Conservation (phyloP, 116 monocot genomes). For the Dioscorea cayenensis region DNA sequence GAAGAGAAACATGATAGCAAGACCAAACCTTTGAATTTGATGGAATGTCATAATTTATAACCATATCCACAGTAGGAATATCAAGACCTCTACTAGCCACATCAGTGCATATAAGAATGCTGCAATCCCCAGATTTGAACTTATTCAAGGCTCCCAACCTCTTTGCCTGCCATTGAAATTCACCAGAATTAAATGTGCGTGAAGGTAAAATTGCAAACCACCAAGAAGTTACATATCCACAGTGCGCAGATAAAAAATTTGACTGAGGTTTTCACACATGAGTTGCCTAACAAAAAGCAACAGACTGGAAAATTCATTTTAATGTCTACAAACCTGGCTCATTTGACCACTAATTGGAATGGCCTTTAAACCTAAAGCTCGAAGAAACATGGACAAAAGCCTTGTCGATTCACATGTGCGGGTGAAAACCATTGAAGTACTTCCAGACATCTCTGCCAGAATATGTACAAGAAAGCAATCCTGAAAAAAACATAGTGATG, state of each 20-base stretch:
- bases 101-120: constrained; percentile 84
- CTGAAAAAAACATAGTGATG: constrained; percentile 21
- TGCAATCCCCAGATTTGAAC: constrained; percentile 82
- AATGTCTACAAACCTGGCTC: constrained; percentile 42
- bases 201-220: too few relatives aligned
- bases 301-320: not conserved
- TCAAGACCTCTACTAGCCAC: constrained; percentile 91
- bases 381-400: constrained; percentile 57
- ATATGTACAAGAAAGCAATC: constrained; percentile 85
- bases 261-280: not conserved
- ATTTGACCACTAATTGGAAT: constrained; percentile 87
- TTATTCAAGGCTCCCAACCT: constrained; percentile 81
- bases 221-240: too few relatives aligned
- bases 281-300: not conserved
- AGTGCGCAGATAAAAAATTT: not conserved
- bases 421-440: constrained; percentile 82
- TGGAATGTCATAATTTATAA: constrained; percentile 93
- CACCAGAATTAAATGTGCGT: not conserved
- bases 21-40: constrained; percentile 70
- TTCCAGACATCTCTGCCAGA: constrained; percentile 69
- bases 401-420: constrained; percentile 84
- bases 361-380: constrained; percentile 73
- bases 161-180: constrained; percentile 46
- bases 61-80: constrained; percentile 79
- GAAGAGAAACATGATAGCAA: not conserved